These are phyloP conservation scores for Petrea volubilis DNA, from an alignment of 257 asterid species.

Conservation along the genomic window DNA sequence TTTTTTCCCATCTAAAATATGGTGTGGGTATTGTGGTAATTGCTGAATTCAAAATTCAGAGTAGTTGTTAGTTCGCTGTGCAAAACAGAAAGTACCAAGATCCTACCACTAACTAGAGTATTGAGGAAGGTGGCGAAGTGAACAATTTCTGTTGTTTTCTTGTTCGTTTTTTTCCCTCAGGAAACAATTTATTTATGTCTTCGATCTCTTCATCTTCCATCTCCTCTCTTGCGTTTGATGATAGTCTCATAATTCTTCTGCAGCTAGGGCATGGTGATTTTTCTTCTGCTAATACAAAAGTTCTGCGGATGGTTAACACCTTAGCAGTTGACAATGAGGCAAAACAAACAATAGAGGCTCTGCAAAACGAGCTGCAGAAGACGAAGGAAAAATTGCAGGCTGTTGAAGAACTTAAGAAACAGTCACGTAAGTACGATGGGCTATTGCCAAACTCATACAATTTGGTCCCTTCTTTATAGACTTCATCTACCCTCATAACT, in stretches of 20 bases:
- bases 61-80: neutral
- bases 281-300: slow-evolving; percentile 92
- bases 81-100: neutral
- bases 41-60: slow-evolving; percentile 10
- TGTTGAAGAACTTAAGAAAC: slow-evolving; percentile 88
- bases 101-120: neutral
- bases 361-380: slow-evolving; percentile 91
- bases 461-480: slow-evolving; percentile 13
- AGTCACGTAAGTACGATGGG: slow-evolving; percentile 60
- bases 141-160: too few relatives aligned
- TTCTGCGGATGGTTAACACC: slow-evolving; percentile 93
- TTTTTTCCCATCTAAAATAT: neutral
- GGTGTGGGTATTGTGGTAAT: slow-evolving; percentile 1
- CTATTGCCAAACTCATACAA: slow-evolving; percentile 9
- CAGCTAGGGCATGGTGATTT: slow-evolving; percentile 98
- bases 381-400: slow-evolving; percentile 90
- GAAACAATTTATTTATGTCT: neutral
- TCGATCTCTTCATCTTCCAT: neutral
- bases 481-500: neutral
- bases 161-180: neutral
- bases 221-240: slow-evolving; percentile 1
- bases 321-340: slow-evolving; percentile 90
- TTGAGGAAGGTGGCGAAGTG: neutral
- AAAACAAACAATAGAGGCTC: slow-evolving; percentile 91
- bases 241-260: slow-evolving; percentile 28